phyloP scores from a whole-genome alignment of 2,329 filamentous ascomycete species.

The Nemania sp. region DNA sequence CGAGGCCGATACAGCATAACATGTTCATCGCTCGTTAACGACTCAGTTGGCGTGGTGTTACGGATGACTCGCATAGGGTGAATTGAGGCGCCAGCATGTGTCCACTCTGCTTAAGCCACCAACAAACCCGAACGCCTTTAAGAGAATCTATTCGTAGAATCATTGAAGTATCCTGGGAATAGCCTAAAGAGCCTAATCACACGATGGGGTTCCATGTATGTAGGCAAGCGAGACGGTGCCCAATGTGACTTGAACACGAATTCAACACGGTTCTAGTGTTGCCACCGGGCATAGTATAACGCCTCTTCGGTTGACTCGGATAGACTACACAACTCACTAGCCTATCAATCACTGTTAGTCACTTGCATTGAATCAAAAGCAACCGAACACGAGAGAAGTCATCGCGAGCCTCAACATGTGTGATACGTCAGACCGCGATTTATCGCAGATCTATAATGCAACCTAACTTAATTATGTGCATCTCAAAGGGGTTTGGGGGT shows the following conservation, averaged over 20 bases:
- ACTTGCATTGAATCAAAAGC: slow-evolving; percentile 22
- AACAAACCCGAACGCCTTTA: background rate
- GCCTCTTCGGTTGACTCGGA: slow-evolving; percentile 32
- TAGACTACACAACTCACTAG: slow-evolving; percentile 20
- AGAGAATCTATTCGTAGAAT: slow-evolving; percentile 20
- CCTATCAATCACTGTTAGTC: slow-evolving; percentile 33
- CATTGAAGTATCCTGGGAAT: slow-evolving; percentile 11
- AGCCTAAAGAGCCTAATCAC: slow-evolving; percentile 27
- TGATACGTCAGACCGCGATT: slow-evolving; percentile 33
- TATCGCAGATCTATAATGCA: slow-evolving; percentile 32
- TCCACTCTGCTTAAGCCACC: slow-evolving; percentile 11
- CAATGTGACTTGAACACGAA: slow-evolving; percentile 35
- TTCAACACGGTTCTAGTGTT: slow-evolving; percentile 22
- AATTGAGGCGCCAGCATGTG: slow-evolving; percentile 24
- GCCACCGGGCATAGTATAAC: slow-evolving; percentile 26
- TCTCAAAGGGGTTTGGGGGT: slow-evolving; percentile 19
- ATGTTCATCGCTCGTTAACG: background rate
- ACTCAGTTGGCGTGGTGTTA: slow-evolving; percentile 2
- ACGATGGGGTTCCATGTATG: slow-evolving; percentile 36
- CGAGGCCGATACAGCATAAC: slow-evolving; percentile 1
- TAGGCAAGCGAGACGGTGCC: slow-evolving; percentile 39
- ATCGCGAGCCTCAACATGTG: slow-evolving; percentile 32
- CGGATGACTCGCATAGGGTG: slow-evolving; percentile 10
- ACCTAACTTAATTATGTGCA: slow-evolving; percentile 22
- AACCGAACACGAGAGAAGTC: slow-evolving; percentile 37